These are phyloP conservation scores for Apiospora saccharicola DNA, from an alignment of 2,329 filamentous ascomycete genomes.

Conservation along the genomic window DNA sequence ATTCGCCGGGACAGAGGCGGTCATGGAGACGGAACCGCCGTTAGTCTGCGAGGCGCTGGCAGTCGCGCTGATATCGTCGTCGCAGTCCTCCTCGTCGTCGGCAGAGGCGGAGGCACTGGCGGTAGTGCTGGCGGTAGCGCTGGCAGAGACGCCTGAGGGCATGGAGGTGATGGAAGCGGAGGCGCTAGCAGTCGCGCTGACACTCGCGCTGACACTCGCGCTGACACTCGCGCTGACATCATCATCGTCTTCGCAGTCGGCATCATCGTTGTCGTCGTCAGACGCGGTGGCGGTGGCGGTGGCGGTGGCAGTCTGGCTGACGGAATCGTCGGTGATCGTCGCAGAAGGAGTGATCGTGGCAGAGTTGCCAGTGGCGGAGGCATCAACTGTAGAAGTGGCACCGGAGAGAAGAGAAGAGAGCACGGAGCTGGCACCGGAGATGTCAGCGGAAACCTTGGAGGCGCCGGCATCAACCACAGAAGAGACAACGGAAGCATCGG, in stretches of 20 bases:
- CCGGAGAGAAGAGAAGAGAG: too few species aligned
- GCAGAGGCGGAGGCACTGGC: slow-evolving; percentile 21
- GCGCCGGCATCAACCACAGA: too few species aligned
- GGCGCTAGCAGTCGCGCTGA: neutral
- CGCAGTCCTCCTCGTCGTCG: slow-evolving; percentile 26
- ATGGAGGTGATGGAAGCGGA: neutral
- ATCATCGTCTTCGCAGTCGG: neutral
- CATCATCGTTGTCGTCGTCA: neutral
- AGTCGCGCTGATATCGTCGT: neutral
- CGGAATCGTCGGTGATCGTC: neutral
- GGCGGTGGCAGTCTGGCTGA: neutral
- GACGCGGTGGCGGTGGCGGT: neutral
- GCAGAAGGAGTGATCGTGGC: too few species aligned
- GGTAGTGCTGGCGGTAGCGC: neutral
- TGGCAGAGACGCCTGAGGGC: slow-evolving; percentile 21
- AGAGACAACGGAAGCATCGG: too few species aligned
- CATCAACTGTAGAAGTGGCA: neutral
- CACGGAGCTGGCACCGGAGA: too few species aligned
- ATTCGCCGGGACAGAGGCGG: slow-evolving; percentile 15
- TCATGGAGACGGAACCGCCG: too few species aligned
- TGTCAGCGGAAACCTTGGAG: too few species aligned
- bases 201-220: neutral
- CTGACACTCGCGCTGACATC: neutral
- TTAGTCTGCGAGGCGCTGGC: slow-evolving; percentile 10
- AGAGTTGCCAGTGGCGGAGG: neutral